Percentiles rank a stretch among this genome's conserved stretches.
Conservation (phyloP, 1,284 basidiomycete genomes). For the Leccinum angustisporum region DNA sequence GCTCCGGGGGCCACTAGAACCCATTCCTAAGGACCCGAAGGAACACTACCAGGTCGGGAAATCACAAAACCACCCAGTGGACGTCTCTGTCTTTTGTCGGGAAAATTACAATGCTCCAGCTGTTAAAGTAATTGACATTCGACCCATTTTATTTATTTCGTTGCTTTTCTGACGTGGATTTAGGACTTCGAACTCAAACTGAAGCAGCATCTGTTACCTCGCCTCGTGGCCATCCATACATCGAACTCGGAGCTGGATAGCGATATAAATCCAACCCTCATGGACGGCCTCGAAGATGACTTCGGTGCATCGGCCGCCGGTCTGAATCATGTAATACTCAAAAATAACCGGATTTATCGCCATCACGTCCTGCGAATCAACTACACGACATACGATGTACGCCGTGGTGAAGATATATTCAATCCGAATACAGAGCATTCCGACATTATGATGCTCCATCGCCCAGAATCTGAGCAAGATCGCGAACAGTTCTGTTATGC, state of each 20-base stretch:
- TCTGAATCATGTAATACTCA: conserved; percentile 1
- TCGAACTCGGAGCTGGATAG: not conserved
- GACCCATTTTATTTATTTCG: too few relatives aligned
- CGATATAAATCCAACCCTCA: not conserved
- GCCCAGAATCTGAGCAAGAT: not conserved
- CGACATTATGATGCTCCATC: not conserved
- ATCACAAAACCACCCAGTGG: not conserved
- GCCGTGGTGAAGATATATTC: not conserved
- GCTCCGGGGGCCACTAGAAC: not conserved
- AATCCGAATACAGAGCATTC: not conserved
- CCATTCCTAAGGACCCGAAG: not conserved
- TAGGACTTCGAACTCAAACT: not conserved
- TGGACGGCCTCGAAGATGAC: not conserved
- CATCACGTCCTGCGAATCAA: not conserved
- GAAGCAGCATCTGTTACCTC: not conserved
- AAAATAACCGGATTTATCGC: not conserved
- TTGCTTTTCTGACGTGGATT: too few relatives aligned
- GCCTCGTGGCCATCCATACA: not conserved
- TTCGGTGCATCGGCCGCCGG: not conserved
- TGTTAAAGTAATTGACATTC: too few relatives aligned
- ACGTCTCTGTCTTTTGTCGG: not conserved
- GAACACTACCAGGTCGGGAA: not conserved
- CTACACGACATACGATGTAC: not conserved
- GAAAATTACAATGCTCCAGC: too few relatives aligned
- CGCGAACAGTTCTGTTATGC: not conserved